Conservation (phyloP, 2,329 filamentous ascomycete genomes). For the Verticillium nubilum region DNA sequence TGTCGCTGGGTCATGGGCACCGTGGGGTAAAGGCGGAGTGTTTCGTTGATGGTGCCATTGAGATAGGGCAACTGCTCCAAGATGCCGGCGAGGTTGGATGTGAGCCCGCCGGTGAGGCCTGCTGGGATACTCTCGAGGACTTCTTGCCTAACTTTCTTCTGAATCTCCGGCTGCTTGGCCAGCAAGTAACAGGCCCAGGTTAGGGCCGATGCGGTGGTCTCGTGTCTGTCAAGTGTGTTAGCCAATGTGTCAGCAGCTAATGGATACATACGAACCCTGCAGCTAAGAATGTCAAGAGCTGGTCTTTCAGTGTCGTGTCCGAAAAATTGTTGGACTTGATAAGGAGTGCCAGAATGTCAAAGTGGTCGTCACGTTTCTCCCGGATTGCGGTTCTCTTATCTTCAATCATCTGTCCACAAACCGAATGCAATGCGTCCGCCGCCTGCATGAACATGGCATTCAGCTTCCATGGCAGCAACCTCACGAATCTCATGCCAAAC, state of each 20-base stretch:
- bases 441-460: constrained; percentile 31
- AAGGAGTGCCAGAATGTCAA: constrained; percentile 59
- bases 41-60: constrained; percentile 64
- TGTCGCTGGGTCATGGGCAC: constrained; percentile 60
- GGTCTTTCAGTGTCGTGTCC: constrained; percentile 45
- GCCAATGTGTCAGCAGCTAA: neutral
- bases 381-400: constrained; percentile 43
- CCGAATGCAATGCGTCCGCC: constrained; percentile 27
- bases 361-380: constrained; percentile 37
- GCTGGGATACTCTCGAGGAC: constrained; percentile 43
- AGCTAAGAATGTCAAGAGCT: constrained; percentile 50
- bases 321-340: constrained; percentile 47
- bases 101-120: neutral
- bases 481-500: constrained; percentile 28
- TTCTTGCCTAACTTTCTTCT: constrained; percentile 55
- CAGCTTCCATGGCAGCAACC: constrained; percentile 38
- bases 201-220: constrained; percentile 60
- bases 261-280: constrained; percentile 36
- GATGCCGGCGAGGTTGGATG: constrained; percentile 34
- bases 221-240: constrained; percentile 35
- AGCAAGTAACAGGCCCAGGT: constrained; percentile 60
- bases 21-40: constrained; percentile 61
- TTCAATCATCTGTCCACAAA: constrained; percentile 39
- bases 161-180: constrained; percentile 50
- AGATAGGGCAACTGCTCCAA: constrained; percentile 63